Conservation (phyloP, 768 basidiomycete species). For the Termitomyces bulborhizus region DNA sequence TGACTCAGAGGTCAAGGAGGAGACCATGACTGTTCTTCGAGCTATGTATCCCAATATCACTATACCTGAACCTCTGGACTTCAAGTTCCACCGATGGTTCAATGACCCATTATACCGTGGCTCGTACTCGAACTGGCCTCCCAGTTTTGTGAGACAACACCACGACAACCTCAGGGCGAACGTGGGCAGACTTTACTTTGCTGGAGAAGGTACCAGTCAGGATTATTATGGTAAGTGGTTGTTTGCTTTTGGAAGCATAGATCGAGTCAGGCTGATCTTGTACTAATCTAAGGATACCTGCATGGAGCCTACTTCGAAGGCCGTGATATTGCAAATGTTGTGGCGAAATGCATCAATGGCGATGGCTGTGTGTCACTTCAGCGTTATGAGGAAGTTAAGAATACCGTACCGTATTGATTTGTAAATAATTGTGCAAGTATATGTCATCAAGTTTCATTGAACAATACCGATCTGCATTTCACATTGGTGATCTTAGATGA, state of each 20-base stretch:
- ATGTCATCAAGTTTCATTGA: too few species aligned
- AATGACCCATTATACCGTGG: not conserved
- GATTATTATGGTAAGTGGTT: constrained; percentile 45
- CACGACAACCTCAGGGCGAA: too few species aligned
- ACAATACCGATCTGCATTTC: too few species aligned
- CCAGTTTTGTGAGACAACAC: not conserved
- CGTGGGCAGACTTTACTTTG: not conserved
- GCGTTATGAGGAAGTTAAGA: constrained; percentile 16
- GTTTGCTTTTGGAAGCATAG: too few species aligned
- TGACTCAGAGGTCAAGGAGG: not conserved
- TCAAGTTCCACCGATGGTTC: not conserved
- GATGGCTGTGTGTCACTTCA: not conserved
- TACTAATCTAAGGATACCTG: too few species aligned
- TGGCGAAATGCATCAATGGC: too few species aligned
- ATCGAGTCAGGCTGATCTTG: too few species aligned
- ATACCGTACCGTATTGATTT: constrained; percentile 17
- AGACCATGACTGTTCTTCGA: not conserved
- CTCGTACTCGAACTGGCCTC: not conserved
- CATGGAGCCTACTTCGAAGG: too few species aligned
- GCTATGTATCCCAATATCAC: not conserved
- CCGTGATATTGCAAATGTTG: too few species aligned
- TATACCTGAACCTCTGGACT: too few species aligned
- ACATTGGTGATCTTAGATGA: too few species aligned
- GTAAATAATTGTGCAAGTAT: not conserved
- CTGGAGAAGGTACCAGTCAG: constrained; percentile 36